Evolutionary conservation across 2,329 filamentous ascomycete genomes (phyloP).

Genomic region (Trichophyton benhamiae): DNA sequence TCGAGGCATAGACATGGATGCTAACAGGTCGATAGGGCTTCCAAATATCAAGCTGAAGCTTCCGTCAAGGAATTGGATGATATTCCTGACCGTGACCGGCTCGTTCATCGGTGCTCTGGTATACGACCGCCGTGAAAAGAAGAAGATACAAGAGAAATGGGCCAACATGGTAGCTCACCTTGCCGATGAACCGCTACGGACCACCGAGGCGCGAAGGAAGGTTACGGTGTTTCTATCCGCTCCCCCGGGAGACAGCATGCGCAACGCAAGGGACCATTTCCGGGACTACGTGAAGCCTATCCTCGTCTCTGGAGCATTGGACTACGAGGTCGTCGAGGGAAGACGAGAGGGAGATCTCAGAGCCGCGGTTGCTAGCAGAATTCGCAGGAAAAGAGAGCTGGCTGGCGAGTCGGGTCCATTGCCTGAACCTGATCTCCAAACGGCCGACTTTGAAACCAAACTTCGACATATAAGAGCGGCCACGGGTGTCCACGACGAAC

Average conservation of each 20-base stretch:
- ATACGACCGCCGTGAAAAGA: constrained; percentile 89
- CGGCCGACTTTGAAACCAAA: constrained; percentile 44
- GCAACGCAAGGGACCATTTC: constrained; percentile 84
- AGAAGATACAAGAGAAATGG: constrained; percentile 75
- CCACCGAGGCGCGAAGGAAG: constrained; percentile 64
- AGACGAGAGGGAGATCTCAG: constrained; percentile 84
- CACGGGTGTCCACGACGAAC: constrained; percentile 57
- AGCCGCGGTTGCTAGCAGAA: constrained; percentile 72
- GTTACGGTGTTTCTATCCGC: constrained; percentile 76
- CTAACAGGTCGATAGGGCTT: constrained; percentile 45
- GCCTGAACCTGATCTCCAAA: constrained; percentile 21
- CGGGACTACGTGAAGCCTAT: constrained; percentile 92
- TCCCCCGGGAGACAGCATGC: constrained; percentile 74
- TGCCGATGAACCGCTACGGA: constrained; percentile 59
- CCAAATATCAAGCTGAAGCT: constrained; percentile 72
- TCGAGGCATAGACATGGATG: neutral
- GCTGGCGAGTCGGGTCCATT: constrained; percentile 43
- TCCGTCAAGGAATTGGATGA: constrained; percentile 94
- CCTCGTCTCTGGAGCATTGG: constrained; percentile 73
- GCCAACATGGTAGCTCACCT: constrained; percentile 72
- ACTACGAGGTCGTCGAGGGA: constrained; percentile 94
- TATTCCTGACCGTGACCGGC: constrained; percentile 72
- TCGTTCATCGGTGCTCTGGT: constrained; percentile 68
- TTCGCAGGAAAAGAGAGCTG: constrained; percentile 54
- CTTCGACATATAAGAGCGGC: constrained; percentile 52